These are phyloP conservation scores for Leishmania guyanensis DNA, from an alignment of 208 protist genomes.

Conservation along the genomic window DNA sequence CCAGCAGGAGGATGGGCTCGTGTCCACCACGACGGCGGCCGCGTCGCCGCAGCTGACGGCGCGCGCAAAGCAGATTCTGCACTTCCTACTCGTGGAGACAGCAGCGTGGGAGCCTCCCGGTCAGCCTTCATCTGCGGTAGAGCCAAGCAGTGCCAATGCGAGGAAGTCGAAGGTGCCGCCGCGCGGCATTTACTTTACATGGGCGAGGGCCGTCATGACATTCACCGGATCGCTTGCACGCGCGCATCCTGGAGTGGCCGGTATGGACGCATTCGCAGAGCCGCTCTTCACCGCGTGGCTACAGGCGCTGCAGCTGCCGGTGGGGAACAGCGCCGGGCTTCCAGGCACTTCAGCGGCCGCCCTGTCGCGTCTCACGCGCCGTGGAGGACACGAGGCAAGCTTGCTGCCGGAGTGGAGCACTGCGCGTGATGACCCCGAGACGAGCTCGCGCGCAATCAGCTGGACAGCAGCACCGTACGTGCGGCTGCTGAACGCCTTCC, in stretches of 20 bases:
- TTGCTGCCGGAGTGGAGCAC: no score
- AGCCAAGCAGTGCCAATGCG: neutral
- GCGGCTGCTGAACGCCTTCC: slow-evolving; percentile 27
- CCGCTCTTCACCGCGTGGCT: slow-evolving; percentile 69
- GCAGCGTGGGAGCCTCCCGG: slow-evolving; percentile 35
- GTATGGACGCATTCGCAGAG: slow-evolving; percentile 69
- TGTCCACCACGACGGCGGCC: neutral
- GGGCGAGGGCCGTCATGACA: slow-evolving; percentile 35
- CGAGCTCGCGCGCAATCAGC: neutral
- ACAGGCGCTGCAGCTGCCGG: slow-evolving; percentile 43
- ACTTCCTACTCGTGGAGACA: slow-evolving; percentile 57
- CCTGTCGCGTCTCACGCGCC: slow-evolving; percentile 16
- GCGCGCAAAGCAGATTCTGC: slow-evolving; percentile 38
- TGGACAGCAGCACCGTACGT: slow-evolving; percentile 16
- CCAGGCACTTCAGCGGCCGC: slow-evolving; percentile 17
- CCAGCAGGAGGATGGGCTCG: no score
- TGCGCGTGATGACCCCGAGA: neutral
- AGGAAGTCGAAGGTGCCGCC: neutral
- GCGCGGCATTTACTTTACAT: slow-evolving; percentile 29
- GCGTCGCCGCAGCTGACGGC: slow-evolving; percentile 12
- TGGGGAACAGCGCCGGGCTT: slow-evolving; percentile 17
- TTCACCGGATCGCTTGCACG: slow-evolving; percentile 40
- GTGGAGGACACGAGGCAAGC: neutral
- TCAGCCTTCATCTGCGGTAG: neutral
- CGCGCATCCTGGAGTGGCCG: slow-evolving; percentile 44